A percentile compares a stretch with the other conserved stretches of the same genome.
Conservation (phyloP, 2,329 filamentous ascomycete genomes). For the Leptographium lundbergii region DNA sequence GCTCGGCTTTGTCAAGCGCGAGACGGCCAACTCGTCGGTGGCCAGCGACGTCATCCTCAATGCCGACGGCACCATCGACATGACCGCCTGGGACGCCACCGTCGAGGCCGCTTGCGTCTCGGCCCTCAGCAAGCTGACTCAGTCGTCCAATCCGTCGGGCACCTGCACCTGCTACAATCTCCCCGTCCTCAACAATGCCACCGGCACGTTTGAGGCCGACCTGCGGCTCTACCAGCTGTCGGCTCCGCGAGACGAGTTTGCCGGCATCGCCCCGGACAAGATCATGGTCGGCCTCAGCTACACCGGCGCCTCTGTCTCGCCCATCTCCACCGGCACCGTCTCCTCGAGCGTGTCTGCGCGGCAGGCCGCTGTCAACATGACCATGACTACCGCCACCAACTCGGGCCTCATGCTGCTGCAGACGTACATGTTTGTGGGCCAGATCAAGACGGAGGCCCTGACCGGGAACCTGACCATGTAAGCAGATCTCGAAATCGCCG, state of each 20-base stretch:
- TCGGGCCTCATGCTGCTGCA: slow-evolving; percentile 35
- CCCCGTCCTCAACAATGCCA: slow-evolving; percentile 51
- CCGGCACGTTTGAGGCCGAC: slow-evolving; percentile 65
- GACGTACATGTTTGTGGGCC: slow-evolving; percentile 55
- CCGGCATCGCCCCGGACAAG: slow-evolving; percentile 35
- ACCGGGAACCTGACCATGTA: slow-evolving; percentile 46
- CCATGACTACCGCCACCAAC: slow-evolving; percentile 5
- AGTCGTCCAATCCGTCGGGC: slow-evolving; percentile 60
- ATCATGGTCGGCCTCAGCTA: slow-evolving; percentile 44
- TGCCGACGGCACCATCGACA: slow-evolving; percentile 34
- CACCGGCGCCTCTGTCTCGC: slow-evolving; percentile 37
- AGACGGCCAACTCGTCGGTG: slow-evolving; percentile 4
- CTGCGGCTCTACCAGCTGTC: slow-evolving; percentile 61
- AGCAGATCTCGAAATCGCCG: slow-evolving; percentile 19
- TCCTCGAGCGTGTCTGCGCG: slow-evolving; percentile 9
- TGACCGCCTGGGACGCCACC: slow-evolving; percentile 41
- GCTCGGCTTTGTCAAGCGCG: slow-evolving; percentile 11
- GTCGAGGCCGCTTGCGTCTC: slow-evolving; percentile 47
- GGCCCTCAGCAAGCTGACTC: slow-evolving; percentile 40
- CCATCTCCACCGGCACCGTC: slow-evolving; percentile 17
- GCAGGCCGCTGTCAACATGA: neutral
- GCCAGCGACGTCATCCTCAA: slow-evolving; percentile 20
- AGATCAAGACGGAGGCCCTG: slow-evolving; percentile 49
- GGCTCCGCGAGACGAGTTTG: slow-evolving; percentile 40
- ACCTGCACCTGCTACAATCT: slow-evolving; percentile 76